Evolutionary conservation across 305 asterid species (phyloP).

Genomic region (Fraxinus angustifolia): DNA sequence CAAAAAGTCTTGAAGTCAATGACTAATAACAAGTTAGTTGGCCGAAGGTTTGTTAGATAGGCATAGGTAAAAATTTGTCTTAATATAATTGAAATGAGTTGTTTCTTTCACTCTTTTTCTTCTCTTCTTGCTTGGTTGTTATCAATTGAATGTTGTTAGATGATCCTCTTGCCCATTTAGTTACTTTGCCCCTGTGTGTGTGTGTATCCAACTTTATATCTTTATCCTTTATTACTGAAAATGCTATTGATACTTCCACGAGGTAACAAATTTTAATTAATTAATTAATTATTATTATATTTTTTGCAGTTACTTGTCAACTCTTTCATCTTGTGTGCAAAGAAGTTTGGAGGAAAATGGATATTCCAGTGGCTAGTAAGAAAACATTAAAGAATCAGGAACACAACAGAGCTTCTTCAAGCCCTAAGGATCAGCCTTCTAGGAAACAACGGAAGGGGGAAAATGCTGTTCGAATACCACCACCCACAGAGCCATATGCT

Average conservation of each 20-base stretch:
- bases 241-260: neutral
- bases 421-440: constrained; percentile 44
- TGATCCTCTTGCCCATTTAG: neutral
- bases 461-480: constrained; percentile 61
- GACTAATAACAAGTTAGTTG: neutral
- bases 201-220: neutral
- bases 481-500: constrained; percentile 41
- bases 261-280: neutral
- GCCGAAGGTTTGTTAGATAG: neutral
- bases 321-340: constrained; percentile 32
- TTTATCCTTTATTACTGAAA: neutral
- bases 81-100: neutral
- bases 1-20: neutral
- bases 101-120: neutral
- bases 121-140: neutral
- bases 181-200: neutral
- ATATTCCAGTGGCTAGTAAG: constrained; percentile 25
- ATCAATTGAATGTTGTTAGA: neutral
- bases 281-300: neutral
- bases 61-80: neutral
- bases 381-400: constrained; percentile 31
- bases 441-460: constrained; percentile 72
- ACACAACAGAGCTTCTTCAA: constrained; percentile 31
- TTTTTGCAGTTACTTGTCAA: constrained; percentile 32
- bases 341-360: constrained; percentile 33